Conservation (phyloP, 768 basidiomycete genomes). For the Pleurotus citrinopileatus region DNA sequence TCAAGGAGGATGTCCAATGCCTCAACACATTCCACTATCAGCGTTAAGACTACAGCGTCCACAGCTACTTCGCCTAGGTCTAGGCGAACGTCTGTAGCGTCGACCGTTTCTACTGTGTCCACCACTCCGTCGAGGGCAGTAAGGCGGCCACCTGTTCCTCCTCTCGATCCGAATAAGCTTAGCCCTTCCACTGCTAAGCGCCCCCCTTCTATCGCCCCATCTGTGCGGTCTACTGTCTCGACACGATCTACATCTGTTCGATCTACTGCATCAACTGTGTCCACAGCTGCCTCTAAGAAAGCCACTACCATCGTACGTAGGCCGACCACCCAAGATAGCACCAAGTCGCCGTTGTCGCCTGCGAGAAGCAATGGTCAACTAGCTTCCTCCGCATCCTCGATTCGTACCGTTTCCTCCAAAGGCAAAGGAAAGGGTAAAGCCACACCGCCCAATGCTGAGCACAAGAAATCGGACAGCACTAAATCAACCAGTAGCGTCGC, state of each 20-base stretch:
- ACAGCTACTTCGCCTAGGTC: conserved; percentile 15
- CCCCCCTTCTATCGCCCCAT: conserved; percentile 18
- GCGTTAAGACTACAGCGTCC: conserved; percentile 3
- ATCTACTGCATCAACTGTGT: conserved; percentile 26
- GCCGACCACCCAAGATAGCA: conserved; percentile 17
- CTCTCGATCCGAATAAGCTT: conserved; percentile 27
- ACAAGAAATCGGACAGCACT: conserved; percentile 45
- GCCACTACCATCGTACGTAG: conserved; percentile 15
- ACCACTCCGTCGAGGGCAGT: neutral
- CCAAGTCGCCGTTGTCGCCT: conserved; percentile 13
- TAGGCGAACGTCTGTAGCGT: conserved; percentile 16
- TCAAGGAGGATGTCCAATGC: conserved; percentile 30
- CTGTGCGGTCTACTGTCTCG: conserved; percentile 8
- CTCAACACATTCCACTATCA: conserved; percentile 22
- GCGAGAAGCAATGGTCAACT: neutral
- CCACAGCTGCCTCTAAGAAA: conserved; percentile 24
- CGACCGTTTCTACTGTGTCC: conserved; percentile 12
- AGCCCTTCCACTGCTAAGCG: conserved; percentile 23
- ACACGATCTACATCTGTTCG: conserved; percentile 14
- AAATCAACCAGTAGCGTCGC: conserved; percentile 39
- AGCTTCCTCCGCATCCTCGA: conserved; percentile 13
- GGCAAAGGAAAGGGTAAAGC: conserved; percentile 20
- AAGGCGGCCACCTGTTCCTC: conserved; percentile 30
- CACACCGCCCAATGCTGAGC: conserved; percentile 23
- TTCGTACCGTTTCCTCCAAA: conserved; percentile 8